A percentile compares a stretch with the other conserved stretches of the same genome.
These are phyloP conservation scores for Cucumis melo DNA, from an alignment of 306 rosid genomes.

Conservation along the genomic window DNA sequence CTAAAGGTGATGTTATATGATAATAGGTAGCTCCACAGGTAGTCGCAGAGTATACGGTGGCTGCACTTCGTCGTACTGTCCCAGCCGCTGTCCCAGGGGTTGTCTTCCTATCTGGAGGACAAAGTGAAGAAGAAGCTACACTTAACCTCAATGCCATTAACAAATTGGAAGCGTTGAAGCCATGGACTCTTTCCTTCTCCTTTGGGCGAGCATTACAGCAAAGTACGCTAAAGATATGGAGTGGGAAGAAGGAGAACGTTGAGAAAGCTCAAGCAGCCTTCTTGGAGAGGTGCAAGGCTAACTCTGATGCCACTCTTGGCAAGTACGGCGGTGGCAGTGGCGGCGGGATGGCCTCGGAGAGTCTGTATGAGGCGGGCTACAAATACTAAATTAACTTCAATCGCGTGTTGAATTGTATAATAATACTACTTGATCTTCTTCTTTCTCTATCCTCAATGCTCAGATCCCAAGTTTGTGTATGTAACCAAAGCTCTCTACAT, in stretches of 20 bases:
- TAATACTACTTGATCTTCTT: not conserved
- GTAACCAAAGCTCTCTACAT: not conserved
- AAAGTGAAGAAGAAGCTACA: slow-evolving; percentile 83
- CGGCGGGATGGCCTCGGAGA: slow-evolving; percentile 50
- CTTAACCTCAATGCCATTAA: slow-evolving; percentile 69
- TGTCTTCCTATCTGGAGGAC: slow-evolving; percentile 85
- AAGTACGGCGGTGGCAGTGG: slow-evolving; percentile 40
- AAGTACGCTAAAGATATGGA: slow-evolving; percentile 86
- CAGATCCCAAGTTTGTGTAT: not conserved
- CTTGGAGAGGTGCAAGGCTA: slow-evolving; percentile 65
- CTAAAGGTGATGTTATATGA: not conserved
- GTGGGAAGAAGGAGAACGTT: slow-evolving; percentile 69
- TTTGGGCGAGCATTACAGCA: slow-evolving; percentile 82
- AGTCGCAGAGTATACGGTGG: slow-evolving; percentile 65
- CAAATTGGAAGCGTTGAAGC: slow-evolving; percentile 56
- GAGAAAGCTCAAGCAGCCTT: slow-evolving; percentile 61
- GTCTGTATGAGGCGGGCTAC: slow-evolving; percentile 52
- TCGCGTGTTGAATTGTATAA: not conserved
- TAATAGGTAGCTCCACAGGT: slow-evolving; percentile 55
- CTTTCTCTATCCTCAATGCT: not conserved
- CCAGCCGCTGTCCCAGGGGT: slow-evolving; percentile 83
- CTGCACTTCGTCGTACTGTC: slow-evolving; percentile 61
- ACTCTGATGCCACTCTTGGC: slow-evolving; percentile 72
- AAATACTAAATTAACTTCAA: slow-evolving; percentile 32
- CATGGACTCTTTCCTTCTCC: slow-evolving; percentile 92